Percentiles rank a stretch among this genome's conserved stretches.
Conservation (phyloP, 306 rosid genomes). For the Echinosophora koreensis region DNA sequence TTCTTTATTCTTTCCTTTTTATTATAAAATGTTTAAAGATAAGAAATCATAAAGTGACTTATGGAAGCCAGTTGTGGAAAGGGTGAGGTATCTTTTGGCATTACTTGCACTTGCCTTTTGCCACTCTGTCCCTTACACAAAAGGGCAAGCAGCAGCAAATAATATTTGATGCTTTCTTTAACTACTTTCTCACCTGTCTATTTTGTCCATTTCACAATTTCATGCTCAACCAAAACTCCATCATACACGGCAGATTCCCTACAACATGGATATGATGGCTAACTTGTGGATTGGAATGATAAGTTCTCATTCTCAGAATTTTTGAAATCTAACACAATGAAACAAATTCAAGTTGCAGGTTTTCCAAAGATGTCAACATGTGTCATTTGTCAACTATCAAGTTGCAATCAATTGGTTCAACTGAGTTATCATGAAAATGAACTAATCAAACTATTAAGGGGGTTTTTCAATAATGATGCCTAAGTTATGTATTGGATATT, state of each 20-base stretch:
- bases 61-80: conserved; percentile 55
- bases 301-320: background rate
- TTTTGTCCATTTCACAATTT: conserved; percentile 48
- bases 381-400: conserved; percentile 23
- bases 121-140: conserved; percentile 34
- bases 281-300: conserved; percentile 30
- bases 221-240: conserved; percentile 49
- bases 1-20: conserved; percentile 2
- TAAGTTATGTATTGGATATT: conserved; percentile 29
- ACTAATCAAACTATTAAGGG: background rate
- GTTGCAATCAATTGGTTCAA: conserved; percentile 30
- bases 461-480: background rate
- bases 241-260: conserved; percentile 32
- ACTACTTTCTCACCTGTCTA: conserved; percentile 45
- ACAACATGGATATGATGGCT: conserved; percentile 32
- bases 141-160: conserved; percentile 30
- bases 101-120: conserved; percentile 45
- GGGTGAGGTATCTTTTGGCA: conserved; percentile 43
- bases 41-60: conserved; percentile 20
- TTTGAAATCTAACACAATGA: conserved; percentile 8
- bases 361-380: background rate
- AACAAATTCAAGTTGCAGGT: background rate
- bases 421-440: conserved; percentile 2
- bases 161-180: conserved; percentile 36
- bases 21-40: background rate